Conservation (phyloP, 805 yeast species). For the Wickerhamomyces strasburgensis region DNA sequence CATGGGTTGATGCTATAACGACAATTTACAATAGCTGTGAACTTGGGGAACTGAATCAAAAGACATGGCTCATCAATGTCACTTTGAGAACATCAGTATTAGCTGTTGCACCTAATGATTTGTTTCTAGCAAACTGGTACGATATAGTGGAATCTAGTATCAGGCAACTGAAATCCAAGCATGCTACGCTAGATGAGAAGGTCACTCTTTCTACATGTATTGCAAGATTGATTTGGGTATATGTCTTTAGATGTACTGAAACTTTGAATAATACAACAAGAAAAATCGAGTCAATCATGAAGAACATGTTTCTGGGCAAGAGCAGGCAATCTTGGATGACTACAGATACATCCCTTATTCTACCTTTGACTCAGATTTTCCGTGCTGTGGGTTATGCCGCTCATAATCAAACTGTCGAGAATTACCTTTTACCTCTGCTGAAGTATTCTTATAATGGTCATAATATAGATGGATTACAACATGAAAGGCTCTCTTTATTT, state of each 20-base stretch:
- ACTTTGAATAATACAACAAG: constrained; percentile 83
- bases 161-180: constrained; percentile 62
- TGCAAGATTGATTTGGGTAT: constrained; percentile 84
- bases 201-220: constrained; percentile 57
- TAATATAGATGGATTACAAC: constrained; percentile 54
- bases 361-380: constrained; percentile 67
- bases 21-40: constrained; percentile 48
- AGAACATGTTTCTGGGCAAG: constrained; percentile 47
- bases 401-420: constrained; percentile 74
- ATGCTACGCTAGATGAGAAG: constrained; percentile 36
- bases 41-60: constrained; percentile 39
- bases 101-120: constrained; percentile 73
- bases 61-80: constrained; percentile 63
- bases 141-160: constrained; percentile 56
- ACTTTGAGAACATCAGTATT: constrained; percentile 67
- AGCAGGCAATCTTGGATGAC: constrained; percentile 76
- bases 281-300: constrained; percentile 62
- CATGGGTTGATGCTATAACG: constrained; percentile 82
- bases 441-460: constrained; percentile 54
- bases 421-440: constrained; percentile 66
- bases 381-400: constrained; percentile 76
- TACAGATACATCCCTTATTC: constrained; percentile 54
- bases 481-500: constrained; percentile 68
- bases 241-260: constrained; percentile 79
- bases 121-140: constrained; percentile 72